Conservation (phyloP, 805 yeast genomes). For the Candida palmyrensis region DNA sequence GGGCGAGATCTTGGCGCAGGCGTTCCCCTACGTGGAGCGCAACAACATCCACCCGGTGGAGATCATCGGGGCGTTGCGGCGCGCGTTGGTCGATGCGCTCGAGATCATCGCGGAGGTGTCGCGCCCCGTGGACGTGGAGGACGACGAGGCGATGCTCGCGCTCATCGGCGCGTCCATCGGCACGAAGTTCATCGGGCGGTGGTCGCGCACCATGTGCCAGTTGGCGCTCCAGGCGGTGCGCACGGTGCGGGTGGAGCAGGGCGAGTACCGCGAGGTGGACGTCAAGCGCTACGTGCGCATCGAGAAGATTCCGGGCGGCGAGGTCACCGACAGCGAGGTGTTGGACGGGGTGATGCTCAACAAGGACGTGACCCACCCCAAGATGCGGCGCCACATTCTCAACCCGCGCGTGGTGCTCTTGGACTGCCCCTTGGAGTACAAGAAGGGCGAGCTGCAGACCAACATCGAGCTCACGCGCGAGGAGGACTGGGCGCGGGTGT, state of each 20-base stretch:
- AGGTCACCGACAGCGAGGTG: slow-evolving; percentile 82
- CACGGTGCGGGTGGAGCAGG: slow-evolving; percentile 62
- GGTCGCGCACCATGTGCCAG: slow-evolving; percentile 89
- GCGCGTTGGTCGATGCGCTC: slow-evolving; percentile 85
- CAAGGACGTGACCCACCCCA: slow-evolving; percentile 98
- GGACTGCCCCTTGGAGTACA: slow-evolving; percentile 96
- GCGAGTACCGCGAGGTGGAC: slow-evolving; percentile 78
- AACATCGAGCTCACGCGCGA: slow-evolving; percentile 95
- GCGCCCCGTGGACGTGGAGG: slow-evolving; percentile 73
- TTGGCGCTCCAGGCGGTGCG: slow-evolving; percentile 85
- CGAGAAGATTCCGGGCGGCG: slow-evolving; percentile 98
- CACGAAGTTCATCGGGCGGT: slow-evolving; percentile 85
- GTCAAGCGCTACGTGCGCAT: slow-evolving; percentile 87
- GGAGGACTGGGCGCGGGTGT: slow-evolving; percentile 91
- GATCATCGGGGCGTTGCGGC: slow-evolving; percentile 88
- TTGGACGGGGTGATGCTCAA: slow-evolving; percentile 89
- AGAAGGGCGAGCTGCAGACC: slow-evolving; percentile 98
- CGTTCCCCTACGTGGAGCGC: slow-evolving; percentile 90
- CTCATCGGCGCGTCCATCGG: slow-evolving; percentile 91
- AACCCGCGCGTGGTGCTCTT: slow-evolving; percentile 85
- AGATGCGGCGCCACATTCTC: slow-evolving; percentile 85
- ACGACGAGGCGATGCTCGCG: slow-evolving; percentile 82
- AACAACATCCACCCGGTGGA: slow-evolving; percentile 96
- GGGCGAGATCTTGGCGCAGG: slow-evolving; percentile 93
- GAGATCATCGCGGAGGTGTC: slow-evolving; percentile 82